Evolutionary conservation across 2,329 filamentous ascomycete species (phyloP).

Genomic region (Diaporthe longicolla): DNA sequence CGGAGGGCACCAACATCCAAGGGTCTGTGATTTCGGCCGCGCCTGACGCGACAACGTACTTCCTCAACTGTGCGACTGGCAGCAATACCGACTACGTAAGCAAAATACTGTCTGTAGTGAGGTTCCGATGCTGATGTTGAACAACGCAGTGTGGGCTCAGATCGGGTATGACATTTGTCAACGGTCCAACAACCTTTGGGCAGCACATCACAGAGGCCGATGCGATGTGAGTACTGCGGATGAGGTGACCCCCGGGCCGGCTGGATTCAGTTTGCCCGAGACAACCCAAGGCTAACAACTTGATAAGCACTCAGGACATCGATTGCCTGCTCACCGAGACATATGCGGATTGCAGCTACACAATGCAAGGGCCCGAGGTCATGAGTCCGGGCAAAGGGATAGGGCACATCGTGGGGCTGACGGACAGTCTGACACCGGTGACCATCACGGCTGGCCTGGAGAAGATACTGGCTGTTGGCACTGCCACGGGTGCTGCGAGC

Average conservation of each 20-base stretch:
- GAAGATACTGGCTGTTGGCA: neutral
- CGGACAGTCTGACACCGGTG: constrained; percentile 14
- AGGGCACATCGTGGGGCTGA: neutral
- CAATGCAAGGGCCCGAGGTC: constrained; percentile 2
- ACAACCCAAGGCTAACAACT: neutral
- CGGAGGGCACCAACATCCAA: constrained; percentile 18
- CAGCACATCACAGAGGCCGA: constrained; percentile 28
- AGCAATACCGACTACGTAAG: neutral
- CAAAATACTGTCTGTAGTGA: neutral
- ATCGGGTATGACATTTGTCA: constrained; percentile 4
- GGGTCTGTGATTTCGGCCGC: constrained; percentile 32
- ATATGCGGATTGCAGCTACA: constrained; percentile 18
- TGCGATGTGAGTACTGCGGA: constrained; percentile 2
- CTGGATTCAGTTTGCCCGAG: neutral
- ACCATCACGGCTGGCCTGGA: constrained; percentile 38
- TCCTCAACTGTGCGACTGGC: neutral
- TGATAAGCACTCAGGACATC: constrained; percentile 10
- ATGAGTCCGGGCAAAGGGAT: neutral
- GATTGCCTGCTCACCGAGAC: constrained; percentile 8
- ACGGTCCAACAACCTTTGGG: constrained; percentile 31
- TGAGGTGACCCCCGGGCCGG: neutral
- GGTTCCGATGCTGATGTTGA: neutral
- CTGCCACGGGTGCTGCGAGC: neutral
- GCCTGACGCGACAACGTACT: constrained; percentile 29
- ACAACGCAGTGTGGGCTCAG: neutral